A percentile compares a stretch with the other conserved stretches of the same genome.
Evolutionary conservation across 2,329 filamentous ascomycete genomes (phyloP).

Genomic region (Colletotrichum navitas): DNA sequence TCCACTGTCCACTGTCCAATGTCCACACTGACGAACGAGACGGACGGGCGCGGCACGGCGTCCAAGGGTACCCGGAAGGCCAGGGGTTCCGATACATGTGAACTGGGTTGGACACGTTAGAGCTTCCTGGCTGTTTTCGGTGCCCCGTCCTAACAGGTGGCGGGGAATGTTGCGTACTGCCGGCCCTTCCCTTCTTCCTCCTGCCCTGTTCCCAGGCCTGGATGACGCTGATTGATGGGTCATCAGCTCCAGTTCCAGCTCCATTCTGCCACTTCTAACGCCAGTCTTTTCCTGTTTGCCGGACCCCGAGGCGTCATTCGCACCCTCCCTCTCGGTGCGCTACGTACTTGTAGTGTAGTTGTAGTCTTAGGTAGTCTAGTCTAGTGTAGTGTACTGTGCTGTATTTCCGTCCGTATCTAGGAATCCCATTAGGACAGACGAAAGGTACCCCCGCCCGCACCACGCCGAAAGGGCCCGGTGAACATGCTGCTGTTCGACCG

Average conservation of each 20-base stretch:
- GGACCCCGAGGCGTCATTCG: too few relatives aligned
- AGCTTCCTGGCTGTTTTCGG: background rate
- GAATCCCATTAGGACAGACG: background rate
- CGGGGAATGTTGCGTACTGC: slow-evolving; percentile 28
- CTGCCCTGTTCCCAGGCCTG: slow-evolving; percentile 19
- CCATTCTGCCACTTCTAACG: background rate
- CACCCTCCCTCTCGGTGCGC: too few relatives aligned
- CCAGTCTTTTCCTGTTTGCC: background rate
- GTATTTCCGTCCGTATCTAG: too few relatives aligned
- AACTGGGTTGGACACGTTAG: background rate
- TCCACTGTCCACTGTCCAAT: too few relatives aligned
- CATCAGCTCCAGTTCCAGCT: slow-evolving; percentile 32
- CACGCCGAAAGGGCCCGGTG: slow-evolving; percentile 8
- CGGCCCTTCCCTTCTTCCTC: background rate
- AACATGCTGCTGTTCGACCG: background rate
- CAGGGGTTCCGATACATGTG: slow-evolving; percentile 12
- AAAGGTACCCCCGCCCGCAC: background rate
- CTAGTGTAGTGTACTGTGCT: too few relatives aligned
- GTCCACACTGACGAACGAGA: background rate
- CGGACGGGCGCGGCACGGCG: slow-evolving; percentile 22
- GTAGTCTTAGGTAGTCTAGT: too few relatives aligned
- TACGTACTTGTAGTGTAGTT: too few relatives aligned
- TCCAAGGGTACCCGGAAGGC: background rate
- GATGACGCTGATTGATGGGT: slow-evolving; percentile 40
- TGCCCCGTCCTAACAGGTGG: slow-evolving; percentile 32